Base-by-base conservation (phyloP, 345 rosid genomes). In the Heritiera fomes region DNA sequence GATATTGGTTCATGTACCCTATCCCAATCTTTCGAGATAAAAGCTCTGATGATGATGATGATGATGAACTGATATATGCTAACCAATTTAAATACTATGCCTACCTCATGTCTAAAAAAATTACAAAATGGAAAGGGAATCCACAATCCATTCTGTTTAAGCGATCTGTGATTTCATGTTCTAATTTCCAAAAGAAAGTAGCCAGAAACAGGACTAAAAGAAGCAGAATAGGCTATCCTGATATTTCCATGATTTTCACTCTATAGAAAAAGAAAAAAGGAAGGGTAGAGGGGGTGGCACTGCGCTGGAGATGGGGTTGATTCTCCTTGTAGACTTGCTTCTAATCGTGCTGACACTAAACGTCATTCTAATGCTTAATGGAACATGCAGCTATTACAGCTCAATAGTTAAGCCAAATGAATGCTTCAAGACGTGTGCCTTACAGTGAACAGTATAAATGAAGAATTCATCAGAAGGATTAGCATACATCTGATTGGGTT, bases 401-500 rank as follows among this genome's bases (percentile, higher is more conserved):
- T 60, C 13, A 75, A 61, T 45, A 12, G n/a, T 61, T 76, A 17
- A 69, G 41, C 20, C 72, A 12, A 49, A 71, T 6, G 10, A 71
- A 40, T 52, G 60, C 3, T 73, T 55, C 63, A 64, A 12, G 23
- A 38, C 23, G 1, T 52, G 18, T 14, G 52, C 62, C 38, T 64
- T 40, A 49, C 49, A 76, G 38, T 73, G 62, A 75, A 61, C 47
- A 61, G 72, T 55, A 10, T 1, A 52, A 32, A 12, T 18, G 43
- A 49, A 32, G n/a, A 49, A 65, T 30, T 46, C 8, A 64, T 28
- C 14, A 50, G 46, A 50, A 34, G 45, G 52, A 52, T 18, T 32
- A 76, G 77, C 92, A 79, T 89, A 96, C 99, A 90, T 93, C 92
- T 67, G 88, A 73, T 20, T 78, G 87, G 45, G 80, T 88, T 46